phyloP scores from a whole-genome alignment of 73 alveolate species.

The Durusdinium trenchii region DNA sequence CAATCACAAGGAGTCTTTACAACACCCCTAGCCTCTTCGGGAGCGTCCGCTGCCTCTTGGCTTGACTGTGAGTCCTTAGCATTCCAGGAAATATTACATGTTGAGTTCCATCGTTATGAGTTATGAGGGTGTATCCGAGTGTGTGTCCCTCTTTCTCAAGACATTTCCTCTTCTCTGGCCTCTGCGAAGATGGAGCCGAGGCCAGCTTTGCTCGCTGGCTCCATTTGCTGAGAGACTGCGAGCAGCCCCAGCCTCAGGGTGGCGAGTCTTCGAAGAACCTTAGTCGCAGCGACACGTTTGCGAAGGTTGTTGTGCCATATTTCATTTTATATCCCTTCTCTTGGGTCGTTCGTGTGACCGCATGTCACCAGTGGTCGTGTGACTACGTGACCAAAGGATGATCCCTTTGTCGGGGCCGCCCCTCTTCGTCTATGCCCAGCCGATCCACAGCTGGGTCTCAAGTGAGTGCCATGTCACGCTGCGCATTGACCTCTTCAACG shows the following conservation, averaged over 20 bases:
- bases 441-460: conserved; percentile 61
- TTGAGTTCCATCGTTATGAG: too few species aligned
- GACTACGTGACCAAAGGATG: too few species aligned
- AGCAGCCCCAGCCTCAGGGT: background rate
- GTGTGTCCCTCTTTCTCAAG: too few species aligned
- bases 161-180: background rate
- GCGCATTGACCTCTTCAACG: conserved; percentile 62
- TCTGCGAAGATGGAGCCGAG: background rate
- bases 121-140: too few species aligned
- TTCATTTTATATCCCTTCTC: too few species aligned
- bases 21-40: conserved; percentile 1
- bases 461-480: conserved; percentile 30
- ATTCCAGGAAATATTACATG: too few species aligned
- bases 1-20: too few species aligned
- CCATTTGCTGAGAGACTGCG: conserved; percentile 45
- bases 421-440: conserved; percentile 59
- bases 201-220: conserved; percentile 69
- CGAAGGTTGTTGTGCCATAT: too few species aligned
- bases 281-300: too few species aligned
- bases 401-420: conserved; percentile 60
- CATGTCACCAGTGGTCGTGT: too few species aligned
- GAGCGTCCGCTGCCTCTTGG: conserved; percentile 1
- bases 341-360: too few species aligned
- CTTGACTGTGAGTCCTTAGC: too few species aligned
- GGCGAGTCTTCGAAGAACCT: conserved; percentile 4